Evolutionary conservation across 345 rosid genomes (phyloP), one percentile per base, ranked within the genome.

Genomic region (Streptanthus diversifolius): DNA sequence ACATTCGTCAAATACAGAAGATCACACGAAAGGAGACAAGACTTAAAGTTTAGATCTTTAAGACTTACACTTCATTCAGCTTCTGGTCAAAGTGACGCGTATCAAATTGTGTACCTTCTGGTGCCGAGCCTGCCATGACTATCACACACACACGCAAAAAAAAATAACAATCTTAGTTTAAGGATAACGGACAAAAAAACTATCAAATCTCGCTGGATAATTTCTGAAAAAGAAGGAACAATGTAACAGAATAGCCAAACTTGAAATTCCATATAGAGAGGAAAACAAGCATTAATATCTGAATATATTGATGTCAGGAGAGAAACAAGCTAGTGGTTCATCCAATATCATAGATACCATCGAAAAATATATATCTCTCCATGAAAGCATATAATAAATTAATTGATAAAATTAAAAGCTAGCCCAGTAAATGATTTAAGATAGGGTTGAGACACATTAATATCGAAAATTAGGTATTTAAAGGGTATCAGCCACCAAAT

Each of bases 81-180:
- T 9, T 79, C 44, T 45, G 76, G 58, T 82, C 84, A 71, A 70
- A 81, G 29, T 79, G 80, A 66, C 71, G 75, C 15, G 82, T 57
- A 80, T 81, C 84, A 71, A 77, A 82, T 43, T 75, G 79, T 47
- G 84, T 63, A 8, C 82, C 84, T 56, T 82, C 84, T 25, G 76
- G 44, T 22, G 66, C 83, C 0, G 72, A 1, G 22, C 84, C 84
- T 14, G 85, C 86, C 86, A 85, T 81, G 33, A 72, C 88, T 79
- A 40, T 70, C 75, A 45, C 35, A 65, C 30, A 53, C n/a, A 53
- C 3, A 64, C 19, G 29, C 24, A 62, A 17, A 12, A 43, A 5
- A 33, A 0, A 17, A 43, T 0, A 0, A 30, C 11, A 43, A 2
- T 0, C 13, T 36, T 14, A 74, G 35, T 13, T 25, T 10, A 25